phyloP scores from a whole-genome alignment of 148 eudicot genomes.

The Camellia lanceoleosa region DNA sequence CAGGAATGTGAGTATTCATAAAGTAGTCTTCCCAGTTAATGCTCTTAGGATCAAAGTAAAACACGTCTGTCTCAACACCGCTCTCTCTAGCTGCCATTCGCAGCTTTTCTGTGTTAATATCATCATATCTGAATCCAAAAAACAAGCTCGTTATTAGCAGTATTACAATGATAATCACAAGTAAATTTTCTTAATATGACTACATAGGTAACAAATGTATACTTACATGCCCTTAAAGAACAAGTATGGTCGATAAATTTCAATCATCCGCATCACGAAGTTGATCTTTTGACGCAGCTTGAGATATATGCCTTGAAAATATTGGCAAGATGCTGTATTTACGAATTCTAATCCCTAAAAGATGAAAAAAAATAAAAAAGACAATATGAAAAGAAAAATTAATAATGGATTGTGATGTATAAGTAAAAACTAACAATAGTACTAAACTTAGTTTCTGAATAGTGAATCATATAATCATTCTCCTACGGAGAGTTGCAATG shows the following conservation, averaged over 20 bases:
- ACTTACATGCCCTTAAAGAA: slow-evolving; percentile 77
- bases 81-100: slow-evolving; percentile 30
- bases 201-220: neutral
- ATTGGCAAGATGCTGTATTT: slow-evolving; percentile 50
- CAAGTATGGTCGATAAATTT: slow-evolving; percentile 61
- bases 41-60: slow-evolving; percentile 43
- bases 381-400: neutral
- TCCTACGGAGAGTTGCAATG: too few relatives aligned
- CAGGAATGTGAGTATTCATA: slow-evolving; percentile 41
- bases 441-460: neutral
- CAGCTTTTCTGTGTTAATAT: slow-evolving; percentile 41
- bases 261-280: slow-evolving; percentile 43
- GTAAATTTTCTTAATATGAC: too few relatives aligned
- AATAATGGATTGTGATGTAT: neutral
- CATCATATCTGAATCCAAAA: slow-evolving; percentile 35
- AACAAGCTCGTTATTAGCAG: neutral
- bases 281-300: slow-evolving; percentile 49
- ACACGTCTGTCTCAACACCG: slow-evolving; percentile 29
- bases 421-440: neutral
- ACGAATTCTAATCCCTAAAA: slow-evolving; percentile 45
- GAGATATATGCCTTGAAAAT: slow-evolving; percentile 33
- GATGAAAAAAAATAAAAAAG: neutral
- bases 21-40: slow-evolving; percentile 59
- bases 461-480: neutral
- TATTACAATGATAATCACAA: neutral